These are phyloP conservation scores for Gelatoporia subvermispora DNA, from an alignment of 768 basidiomycete genomes.

Conservation along the genomic window DNA sequence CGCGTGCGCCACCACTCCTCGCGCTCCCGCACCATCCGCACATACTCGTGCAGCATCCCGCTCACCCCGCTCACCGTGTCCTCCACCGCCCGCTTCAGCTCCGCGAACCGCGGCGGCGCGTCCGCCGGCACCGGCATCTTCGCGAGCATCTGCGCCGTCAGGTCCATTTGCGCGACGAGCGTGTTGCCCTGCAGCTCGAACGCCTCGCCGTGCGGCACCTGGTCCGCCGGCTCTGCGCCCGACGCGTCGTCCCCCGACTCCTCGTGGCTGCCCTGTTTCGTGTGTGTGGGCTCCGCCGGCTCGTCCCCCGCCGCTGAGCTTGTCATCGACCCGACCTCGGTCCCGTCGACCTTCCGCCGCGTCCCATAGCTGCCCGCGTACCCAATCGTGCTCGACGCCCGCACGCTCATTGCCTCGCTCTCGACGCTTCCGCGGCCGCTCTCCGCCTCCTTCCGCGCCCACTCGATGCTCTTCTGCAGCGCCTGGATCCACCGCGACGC, in stretches of 20 bases:
- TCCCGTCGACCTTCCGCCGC: conserved; percentile 4
- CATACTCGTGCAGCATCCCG: conserved; percentile 59
- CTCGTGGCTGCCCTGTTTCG: conserved; percentile 22
- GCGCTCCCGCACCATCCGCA: conserved; percentile 66
- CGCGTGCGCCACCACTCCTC: conserved; percentile 75
- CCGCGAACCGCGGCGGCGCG: conserved; percentile 7
- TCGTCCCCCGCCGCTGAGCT: conserved; percentile 25
- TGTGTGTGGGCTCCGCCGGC: conserved; percentile 21
- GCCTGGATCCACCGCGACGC: conserved; percentile 84
- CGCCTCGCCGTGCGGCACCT: conserved; percentile 52
- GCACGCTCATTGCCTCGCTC: conserved; percentile 35
- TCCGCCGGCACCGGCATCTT: conserved; percentile 34
- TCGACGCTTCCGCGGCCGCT: conserved; percentile 39
- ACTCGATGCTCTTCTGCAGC: conserved; percentile 69
- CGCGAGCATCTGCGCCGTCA: conserved; percentile 60
- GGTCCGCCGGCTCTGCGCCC: conserved; percentile 34
- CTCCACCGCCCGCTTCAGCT: conserved; percentile 25
- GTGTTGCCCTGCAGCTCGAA: conserved; percentile 71
- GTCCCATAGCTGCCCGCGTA: conserved; percentile 1
- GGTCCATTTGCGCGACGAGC: conserved; percentile 70
- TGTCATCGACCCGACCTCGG: conserved; percentile 4
- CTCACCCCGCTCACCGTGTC: conserved; percentile 53
- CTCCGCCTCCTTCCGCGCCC: conserved; percentile 42
- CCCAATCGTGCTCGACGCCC: conserved; percentile 3
- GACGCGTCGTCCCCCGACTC: conserved; percentile 43